phyloP scores from a whole-genome alignment of 164 flowering plant genomes.

The Stephania yunnanensis region DNA sequence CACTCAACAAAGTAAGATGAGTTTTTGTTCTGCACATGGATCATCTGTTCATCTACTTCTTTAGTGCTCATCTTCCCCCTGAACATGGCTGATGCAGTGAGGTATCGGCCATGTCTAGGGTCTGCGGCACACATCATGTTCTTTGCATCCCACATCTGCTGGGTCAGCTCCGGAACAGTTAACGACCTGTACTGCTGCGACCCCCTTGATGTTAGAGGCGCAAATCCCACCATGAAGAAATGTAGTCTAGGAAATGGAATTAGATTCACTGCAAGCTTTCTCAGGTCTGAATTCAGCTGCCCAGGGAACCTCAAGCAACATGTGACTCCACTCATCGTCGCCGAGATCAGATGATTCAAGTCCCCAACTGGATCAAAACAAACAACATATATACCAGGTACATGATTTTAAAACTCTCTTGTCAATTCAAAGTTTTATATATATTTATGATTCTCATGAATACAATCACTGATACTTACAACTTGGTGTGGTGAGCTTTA shows the following conservation, averaged over 20 bases:
- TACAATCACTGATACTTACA: constrained; percentile 15
- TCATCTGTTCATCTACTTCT: constrained; percentile 9
- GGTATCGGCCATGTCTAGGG: constrained; percentile 18
- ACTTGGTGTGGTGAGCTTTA: constrained; percentile 24
- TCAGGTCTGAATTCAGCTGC: constrained; percentile 17
- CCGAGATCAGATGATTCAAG: constrained; percentile 18
- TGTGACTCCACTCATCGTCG: constrained; percentile 22
- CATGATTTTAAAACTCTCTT: too few relatives aligned
- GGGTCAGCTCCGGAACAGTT: constrained; percentile 23
- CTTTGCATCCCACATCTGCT: constrained; percentile 27
- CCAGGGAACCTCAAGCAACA: constrained; percentile 21
- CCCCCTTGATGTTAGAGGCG: constrained; percentile 13
- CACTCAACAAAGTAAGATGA: constrained; percentile 14
- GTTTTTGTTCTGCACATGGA: constrained; percentile 14
- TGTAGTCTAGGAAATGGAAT: constrained; percentile 21
- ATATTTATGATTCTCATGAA: background rate
- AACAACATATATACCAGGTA: background rate
- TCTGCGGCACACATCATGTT: constrained; percentile 30
- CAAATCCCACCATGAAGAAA: constrained; percentile 16
- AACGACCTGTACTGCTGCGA: constrained; percentile 12
- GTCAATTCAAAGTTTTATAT: background rate
- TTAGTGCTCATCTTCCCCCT: constrained; percentile 12
- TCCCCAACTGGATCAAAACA: constrained; percentile 13
- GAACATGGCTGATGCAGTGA: constrained; percentile 14
- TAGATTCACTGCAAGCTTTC: constrained; percentile 21